Evolutionary conservation across 2,329 filamentous ascomycete species (phyloP), one percentile per base, ranked within the genome.

Genomic region (Pseudocercospora ulei): DNA sequence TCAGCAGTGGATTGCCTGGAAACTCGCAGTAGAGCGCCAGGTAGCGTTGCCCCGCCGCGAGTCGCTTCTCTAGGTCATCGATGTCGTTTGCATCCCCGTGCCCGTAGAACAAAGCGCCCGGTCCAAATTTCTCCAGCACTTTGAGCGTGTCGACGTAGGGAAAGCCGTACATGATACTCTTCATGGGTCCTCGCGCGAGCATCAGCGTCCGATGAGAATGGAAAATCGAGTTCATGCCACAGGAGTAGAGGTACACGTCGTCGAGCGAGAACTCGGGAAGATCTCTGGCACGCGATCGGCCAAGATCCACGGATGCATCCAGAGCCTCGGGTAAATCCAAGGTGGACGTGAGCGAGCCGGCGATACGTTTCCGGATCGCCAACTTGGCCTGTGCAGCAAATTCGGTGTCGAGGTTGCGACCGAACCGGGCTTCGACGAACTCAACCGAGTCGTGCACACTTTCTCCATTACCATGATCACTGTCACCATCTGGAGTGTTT

Each of bases 121-220:
- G 82, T 0, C 88, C 90, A 60, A 92, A 96, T 60, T 96, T 98
- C 59, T 96, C 71, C 3, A 96, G 67, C 34, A 95, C 84, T 60
- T 98, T 98, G 38, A 96, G 71, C 0, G 90, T 95, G 62, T 98
- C 90, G 36, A 95, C 84, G 53, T 98, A 98, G 0, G 90, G 86
- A 53, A 98, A 98, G n/a, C 90, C 90, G 56, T 85, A 95, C 55
- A 81, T 87, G 56, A 98, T 77, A 60, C 85, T 92, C 62, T 83
- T 82, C 43, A 74, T 57, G 5, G 70, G 65, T 2, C 77, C 76
- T 23, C 78, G 74, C 0, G 75, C 70, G 35, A 68, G 66, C 46
- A 88, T 66, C 35, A 95, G 66, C 27, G 75, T 75, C 33, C 80
- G 77, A 58, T 98, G 90, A 0, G 82, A 73, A 52, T 84, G 85